Evolutionary conservation across 495 filamentous ascomycete genomes (phyloP).

Genomic region (Pseudomonodictys pantanalensis): DNA sequence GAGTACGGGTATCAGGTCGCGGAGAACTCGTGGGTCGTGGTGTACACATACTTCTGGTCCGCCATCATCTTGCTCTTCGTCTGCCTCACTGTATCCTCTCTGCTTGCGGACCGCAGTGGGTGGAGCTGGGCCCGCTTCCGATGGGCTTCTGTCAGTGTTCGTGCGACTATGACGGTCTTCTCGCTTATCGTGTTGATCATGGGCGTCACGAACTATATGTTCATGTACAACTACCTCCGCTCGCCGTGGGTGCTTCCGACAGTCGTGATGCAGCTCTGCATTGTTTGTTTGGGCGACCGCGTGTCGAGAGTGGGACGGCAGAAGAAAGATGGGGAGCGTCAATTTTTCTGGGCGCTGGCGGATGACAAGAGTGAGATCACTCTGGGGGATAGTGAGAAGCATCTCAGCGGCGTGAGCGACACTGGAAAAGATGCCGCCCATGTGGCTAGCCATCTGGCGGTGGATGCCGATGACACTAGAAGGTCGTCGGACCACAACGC

Average conservation of each 20-base stretch:
- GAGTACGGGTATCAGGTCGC: background rate
- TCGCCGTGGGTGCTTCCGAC: conserved; percentile 9
- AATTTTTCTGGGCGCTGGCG: background rate
- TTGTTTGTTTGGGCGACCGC: conserved; percentile 11
- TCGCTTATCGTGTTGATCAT: background rate
- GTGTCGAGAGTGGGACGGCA: background rate
- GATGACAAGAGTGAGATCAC: background rate
- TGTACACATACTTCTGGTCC: conserved; percentile 21
- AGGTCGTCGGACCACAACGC: too few relatives aligned
- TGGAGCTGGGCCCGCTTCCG: background rate
- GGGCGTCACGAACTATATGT: background rate
- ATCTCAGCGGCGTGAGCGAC: too few relatives aligned
- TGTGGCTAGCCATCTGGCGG: too few relatives aligned
- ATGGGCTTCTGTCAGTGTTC: background rate
- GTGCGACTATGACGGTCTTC: background rate
- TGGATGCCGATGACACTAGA: too few relatives aligned
- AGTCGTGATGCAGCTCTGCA: conserved; percentile 2
- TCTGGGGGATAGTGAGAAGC: too few relatives aligned
- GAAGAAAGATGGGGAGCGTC: conserved; percentile 4
- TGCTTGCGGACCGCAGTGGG: conserved; percentile 1
- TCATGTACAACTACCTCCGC: conserved; percentile 1
- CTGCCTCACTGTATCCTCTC: conserved; percentile 11
- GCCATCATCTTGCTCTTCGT: conserved; percentile 6
- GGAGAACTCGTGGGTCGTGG: conserved; percentile 2
- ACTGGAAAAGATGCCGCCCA: too few relatives aligned